Evolutionary conservation across 176 grass and related monocot genomes (phyloP), one percentile per base, ranked within the genome.

Genomic region (barley (Hordeum vulgare)): DNA sequence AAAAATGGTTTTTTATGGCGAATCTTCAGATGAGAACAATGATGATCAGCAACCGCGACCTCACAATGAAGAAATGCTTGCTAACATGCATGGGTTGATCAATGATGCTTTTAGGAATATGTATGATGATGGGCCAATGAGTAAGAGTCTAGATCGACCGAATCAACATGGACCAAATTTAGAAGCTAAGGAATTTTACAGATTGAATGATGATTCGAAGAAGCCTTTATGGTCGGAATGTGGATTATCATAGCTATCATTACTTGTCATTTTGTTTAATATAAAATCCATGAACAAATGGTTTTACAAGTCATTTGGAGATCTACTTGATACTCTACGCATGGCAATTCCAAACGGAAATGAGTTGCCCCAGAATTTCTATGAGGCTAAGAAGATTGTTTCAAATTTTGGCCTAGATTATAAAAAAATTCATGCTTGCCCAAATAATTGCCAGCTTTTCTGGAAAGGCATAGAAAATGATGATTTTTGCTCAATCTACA

Each of bases 351-450:
- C 37, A 4, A 39, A 39, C 8, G 37, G 37, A 39, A 39, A 76
- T 6, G 49, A 36, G 26, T 12, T 76, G 14, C 49, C 17, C 17
- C 29, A 59, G 36, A 58, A 37, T 7, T 33, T 76, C 36, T 76
- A 76, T 37, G 51, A 76, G 51, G 49, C 74, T 37, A 76, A 37
- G 20, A 54, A 75, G 13, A 3, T 37, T 76, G 9, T 76, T 59
- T 76, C 74, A 1, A 76, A 76, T 58, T 75, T 76, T 76, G 49
- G 73, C 49, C 12, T 76, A 36, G 31, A 20, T 18, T 76, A 76
- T 76, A 41, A 39, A 39, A 39, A 39, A 39, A 39, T 39, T 39
- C 37, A 39, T 39, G 6, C 37, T 39, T 45, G 42, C 4, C 42
- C 42, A 45, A 45, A 45, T 45, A 45, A 45, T 45, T 45, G 42